phyloP scores from a whole-genome alignment of 2,329 filamentous ascomycete genomes.

The Fusarium sp. region DNA sequence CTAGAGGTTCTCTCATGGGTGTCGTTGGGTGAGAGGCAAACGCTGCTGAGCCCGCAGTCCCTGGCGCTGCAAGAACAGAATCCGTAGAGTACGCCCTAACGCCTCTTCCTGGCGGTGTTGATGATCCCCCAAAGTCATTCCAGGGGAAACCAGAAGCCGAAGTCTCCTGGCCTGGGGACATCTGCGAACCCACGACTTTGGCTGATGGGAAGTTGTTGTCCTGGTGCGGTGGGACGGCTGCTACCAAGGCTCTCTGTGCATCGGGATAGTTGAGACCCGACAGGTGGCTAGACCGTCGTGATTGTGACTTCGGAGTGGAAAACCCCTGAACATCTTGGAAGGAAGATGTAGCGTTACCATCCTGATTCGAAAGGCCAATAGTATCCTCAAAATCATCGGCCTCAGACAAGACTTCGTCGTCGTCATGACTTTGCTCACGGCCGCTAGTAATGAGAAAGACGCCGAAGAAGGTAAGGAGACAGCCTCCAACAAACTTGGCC shows the following conservation, averaged over 20 bases:
- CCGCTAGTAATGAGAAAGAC: slow-evolving; percentile 98
- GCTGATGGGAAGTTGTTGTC: slow-evolving; percentile 52
- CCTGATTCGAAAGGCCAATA: slow-evolving; percentile 68
- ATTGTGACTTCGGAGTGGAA: slow-evolving; percentile 46
- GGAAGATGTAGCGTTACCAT: slow-evolving; percentile 36
- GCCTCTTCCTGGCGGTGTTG: slow-evolving; percentile 48
- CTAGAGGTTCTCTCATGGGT: slow-evolving; percentile 46
- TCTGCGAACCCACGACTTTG: slow-evolving; percentile 50
- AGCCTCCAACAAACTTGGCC: slow-evolving; percentile 88
- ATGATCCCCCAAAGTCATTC: slow-evolving; percentile 51
- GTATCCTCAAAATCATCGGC: slow-evolving; percentile 71
- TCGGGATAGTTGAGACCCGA: slow-evolving; percentile 60
- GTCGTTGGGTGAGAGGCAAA: slow-evolving; percentile 48
- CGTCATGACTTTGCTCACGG: slow-evolving; percentile 68
- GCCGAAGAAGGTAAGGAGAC: slow-evolving; percentile 90
- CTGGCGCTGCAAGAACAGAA: slow-evolving; percentile 44
- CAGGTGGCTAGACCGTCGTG: slow-evolving; percentile 61
- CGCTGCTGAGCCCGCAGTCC: slow-evolving; percentile 25
- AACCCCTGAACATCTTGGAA: slow-evolving; percentile 34
- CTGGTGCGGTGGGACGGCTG: slow-evolving; percentile 47
- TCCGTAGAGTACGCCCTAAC: slow-evolving; percentile 53
- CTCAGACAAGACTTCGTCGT: slow-evolving; percentile 64
- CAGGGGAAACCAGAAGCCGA: slow-evolving; percentile 59
- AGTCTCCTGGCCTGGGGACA: slow-evolving; percentile 50
- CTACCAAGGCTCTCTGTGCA: slow-evolving; percentile 47